phyloP scores from a whole-genome alignment of 805 yeast species.

The Yarrowia sp. region DNA sequence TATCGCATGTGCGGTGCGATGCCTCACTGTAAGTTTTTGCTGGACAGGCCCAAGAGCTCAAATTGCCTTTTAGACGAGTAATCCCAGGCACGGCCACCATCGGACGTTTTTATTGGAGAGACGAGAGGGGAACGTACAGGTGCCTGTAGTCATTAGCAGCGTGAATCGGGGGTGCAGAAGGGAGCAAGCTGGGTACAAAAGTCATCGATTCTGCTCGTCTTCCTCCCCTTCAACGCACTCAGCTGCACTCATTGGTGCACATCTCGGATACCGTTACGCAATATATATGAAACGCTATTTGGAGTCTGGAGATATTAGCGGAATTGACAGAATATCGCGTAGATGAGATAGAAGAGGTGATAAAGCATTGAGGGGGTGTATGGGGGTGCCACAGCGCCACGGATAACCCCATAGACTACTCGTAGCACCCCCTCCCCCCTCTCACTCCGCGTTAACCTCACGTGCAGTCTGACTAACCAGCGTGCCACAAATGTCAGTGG shows the following conservation, averaged over 20 bases:
- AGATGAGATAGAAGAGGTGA: too few relatives aligned
- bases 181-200: too few relatives aligned
- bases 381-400: too few relatives aligned
- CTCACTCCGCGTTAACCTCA: conserved; percentile 10
- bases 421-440: too few relatives aligned
- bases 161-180: too few relatives aligned
- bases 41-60: not conserved
- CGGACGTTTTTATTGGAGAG: conserved; percentile 15
- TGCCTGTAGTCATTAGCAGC: too few relatives aligned
- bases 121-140: not conserved
- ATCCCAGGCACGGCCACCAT: conserved; percentile 8
- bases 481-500: not conserved
- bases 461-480: conserved; percentile 11
- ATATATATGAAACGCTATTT: conserved; percentile 37
- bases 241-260: conserved; percentile 16
- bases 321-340: conserved; percentile 1
- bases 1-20: conserved; percentile 38
- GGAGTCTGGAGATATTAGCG: conserved; percentile 1
- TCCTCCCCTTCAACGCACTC: too few relatives aligned
- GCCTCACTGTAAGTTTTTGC: conserved; percentile 23
- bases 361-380: too few relatives aligned
- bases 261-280: conserved; percentile 38
- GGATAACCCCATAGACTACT: too few relatives aligned
- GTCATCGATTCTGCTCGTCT: not conserved
- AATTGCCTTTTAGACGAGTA: conserved; percentile 27